These are phyloP conservation scores for Rhytidhysteron rufulum DNA, from an alignment of 2,329 filamentous ascomycete genomes.

Conservation along the genomic window DNA sequence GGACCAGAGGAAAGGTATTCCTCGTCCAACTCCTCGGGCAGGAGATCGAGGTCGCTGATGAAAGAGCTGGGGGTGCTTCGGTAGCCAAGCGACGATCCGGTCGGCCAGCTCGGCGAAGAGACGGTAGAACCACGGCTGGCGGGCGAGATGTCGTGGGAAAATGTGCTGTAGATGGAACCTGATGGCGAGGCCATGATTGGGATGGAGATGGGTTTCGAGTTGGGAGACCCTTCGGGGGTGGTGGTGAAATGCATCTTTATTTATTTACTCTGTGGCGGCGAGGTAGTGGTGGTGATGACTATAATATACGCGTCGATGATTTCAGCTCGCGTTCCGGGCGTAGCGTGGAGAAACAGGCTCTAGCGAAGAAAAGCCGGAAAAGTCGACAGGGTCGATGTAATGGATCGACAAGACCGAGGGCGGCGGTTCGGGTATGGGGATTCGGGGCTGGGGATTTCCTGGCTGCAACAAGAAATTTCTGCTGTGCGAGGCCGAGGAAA, in stretches of 20 bases:
- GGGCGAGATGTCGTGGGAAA: slow-evolving; percentile 15
- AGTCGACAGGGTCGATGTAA: too few species aligned
- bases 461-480: too few species aligned
- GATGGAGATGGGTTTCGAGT: slow-evolving; percentile 35
- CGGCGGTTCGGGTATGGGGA: too few species aligned
- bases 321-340: too few species aligned
- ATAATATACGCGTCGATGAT: slow-evolving; percentile 1
- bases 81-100: slow-evolving; percentile 32
- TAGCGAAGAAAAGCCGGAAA: too few species aligned
- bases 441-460: too few species aligned
- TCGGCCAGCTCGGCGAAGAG: slow-evolving; percentile 40
- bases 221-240: slow-evolving; percentile 33
- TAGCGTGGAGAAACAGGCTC: too few species aligned
- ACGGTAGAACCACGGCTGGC: slow-evolving; percentile 31
- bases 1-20: slow-evolving; percentile 18
- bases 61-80: slow-evolving; percentile 36
- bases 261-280: neutral
- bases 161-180: slow-evolving; percentile 33
- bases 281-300: slow-evolving; percentile 6
- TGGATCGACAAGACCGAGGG: too few species aligned
- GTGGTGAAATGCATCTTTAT: slow-evolving; percentile 39
- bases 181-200: slow-evolving; percentile 34
- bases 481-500: too few species aligned
- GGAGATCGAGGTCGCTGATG: slow-evolving; percentile 41
- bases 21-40: slow-evolving; percentile 36